phyloP scores from a whole-genome alignment of 352 stramenopile species.

The Pythium rhizo-oryzae region DNA sequence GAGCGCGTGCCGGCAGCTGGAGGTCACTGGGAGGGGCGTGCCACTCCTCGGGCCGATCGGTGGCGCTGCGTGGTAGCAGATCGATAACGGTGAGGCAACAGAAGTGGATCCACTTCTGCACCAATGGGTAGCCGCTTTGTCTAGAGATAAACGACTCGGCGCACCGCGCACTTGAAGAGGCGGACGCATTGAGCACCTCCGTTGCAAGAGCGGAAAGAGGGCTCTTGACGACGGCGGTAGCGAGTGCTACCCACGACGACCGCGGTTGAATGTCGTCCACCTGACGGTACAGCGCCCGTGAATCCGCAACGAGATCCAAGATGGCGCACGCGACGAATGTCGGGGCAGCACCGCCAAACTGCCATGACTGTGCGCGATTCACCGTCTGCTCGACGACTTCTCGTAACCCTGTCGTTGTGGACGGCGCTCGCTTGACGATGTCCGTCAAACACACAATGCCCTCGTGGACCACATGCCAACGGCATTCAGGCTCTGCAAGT shows the following conservation, averaged over 20 bases:
- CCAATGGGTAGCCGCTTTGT: constrained; percentile 45
- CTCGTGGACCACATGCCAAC: constrained; percentile 1
- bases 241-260: background rate
- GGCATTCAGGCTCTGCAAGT: too few relatives aligned
- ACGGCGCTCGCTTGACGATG: constrained; percentile 6
- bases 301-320: constrained; percentile 38
- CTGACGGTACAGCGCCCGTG: constrained; percentile 25
- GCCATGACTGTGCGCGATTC: background rate
- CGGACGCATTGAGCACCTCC: background rate
- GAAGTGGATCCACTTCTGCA: constrained; percentile 65
- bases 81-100: constrained; percentile 24
- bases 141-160: constrained; percentile 41
- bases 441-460: constrained; percentile 5
- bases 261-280: background rate
- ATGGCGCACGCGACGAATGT: constrained; percentile 52
- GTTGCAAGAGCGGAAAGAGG: background rate
- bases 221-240: background rate
- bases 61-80: background rate
- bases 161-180: constrained; percentile 9
- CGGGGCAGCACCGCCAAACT: constrained; percentile 32
- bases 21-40: too few relatives aligned
- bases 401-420: background rate
- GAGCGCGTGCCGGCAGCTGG: constrained; percentile 31
- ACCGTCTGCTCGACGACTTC: background rate
- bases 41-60: background rate